Evolutionary conservation across 192 early-diverging fungal genomes (phyloP), one percentile per base, ranked within the genome.

Genomic region (Rhizoclosmatium globosum): DNA sequence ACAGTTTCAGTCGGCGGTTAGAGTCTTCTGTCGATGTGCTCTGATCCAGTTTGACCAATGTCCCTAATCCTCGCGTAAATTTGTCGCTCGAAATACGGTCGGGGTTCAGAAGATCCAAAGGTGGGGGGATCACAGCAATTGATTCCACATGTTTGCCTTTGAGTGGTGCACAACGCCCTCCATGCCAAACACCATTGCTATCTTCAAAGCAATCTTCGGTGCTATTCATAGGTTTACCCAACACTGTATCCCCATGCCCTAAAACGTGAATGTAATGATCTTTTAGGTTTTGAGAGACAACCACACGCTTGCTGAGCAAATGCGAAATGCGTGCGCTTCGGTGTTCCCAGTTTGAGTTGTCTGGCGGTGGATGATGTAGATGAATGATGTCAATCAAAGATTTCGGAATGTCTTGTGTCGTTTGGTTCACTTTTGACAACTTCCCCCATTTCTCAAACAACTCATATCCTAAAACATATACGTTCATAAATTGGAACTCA

Each of bases 321-420:
- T 23, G 9, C n/a, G 72, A 56, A 43, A 58, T 41, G 2, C 81
- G 81, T 46, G 70, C 81, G 38, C 69, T 66, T 13, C 81, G 64
- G 39, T 76, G 74, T 53, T 82, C 81, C 81, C 81, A 82, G 62
- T 82, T 82, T 2, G 72, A 69, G 9, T 76, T 47, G 62, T 82
- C 81, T 3, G 70, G 60, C 7, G 71, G 70, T 13, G 66, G 70
- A 64, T 79, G 78, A 59, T 80, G 68, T 17, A 82, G 42, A 56
- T 82, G 81, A 23, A 82, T 23, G 39, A 82, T 82, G 50, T 82
- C 81, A 38, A 82, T 71, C 41, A 60, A 13, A 17, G 11, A 75
- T 9, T 21, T 75, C 53, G 65, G 47, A 43, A 9, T 42, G 9
- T 4, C 7, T 71, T 60, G 23, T 46, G 13, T 77, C 13, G 59